A percentile compares a stretch with the other conserved stretches of the same genome.
Evolutionary conservation across 1,139 yeast species (phyloP).

Genomic region (Kluyveromyces sp.): DNA sequence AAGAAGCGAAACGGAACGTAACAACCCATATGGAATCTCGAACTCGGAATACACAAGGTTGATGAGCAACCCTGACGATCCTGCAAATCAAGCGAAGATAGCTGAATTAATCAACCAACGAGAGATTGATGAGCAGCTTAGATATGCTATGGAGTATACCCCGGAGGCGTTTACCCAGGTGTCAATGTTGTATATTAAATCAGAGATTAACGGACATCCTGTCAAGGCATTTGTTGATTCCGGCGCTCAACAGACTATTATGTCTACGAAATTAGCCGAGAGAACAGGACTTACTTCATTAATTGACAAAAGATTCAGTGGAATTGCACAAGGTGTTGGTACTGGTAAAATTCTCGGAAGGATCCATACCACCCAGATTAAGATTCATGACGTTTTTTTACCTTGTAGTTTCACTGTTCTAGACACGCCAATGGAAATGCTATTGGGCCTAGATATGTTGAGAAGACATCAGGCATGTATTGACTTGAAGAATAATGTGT

Average conservation of each 20-base stretch:
- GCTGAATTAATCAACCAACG: conserved; percentile 63
- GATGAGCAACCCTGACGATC: conserved; percentile 62
- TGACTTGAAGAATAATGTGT: conserved; percentile 60
- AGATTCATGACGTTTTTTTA: conserved; percentile 56
- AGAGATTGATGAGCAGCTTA: conserved; percentile 70
- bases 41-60: conserved; percentile 46
- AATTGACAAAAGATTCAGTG: conserved; percentile 74
- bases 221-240: conserved; percentile 94
- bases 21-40: conserved; percentile 29
- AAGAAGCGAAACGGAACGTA: conserved; percentile 16
- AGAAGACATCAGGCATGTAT: conserved; percentile 79
- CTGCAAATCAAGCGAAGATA: conserved; percentile 61
- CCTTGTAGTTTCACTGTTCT: conserved; percentile 82
- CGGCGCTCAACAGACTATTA: conserved; percentile 89
- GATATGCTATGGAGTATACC: conserved; percentile 72
- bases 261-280: conserved; percentile 70
- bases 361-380: conserved; percentile 82
- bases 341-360: conserved; percentile 70
- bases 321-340: conserved; percentile 90
- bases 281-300: conserved; percentile 60
- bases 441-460: conserved; percentile 55
- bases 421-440: conserved; percentile 64
- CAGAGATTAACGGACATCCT: conserved; percentile 69
- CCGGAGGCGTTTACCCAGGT: conserved; percentile 86
- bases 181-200: conserved; percentile 72